phyloP scores from a whole-genome alignment of 2,329 filamentous ascomycete genomes.

The Penicillium sp. region DNA sequence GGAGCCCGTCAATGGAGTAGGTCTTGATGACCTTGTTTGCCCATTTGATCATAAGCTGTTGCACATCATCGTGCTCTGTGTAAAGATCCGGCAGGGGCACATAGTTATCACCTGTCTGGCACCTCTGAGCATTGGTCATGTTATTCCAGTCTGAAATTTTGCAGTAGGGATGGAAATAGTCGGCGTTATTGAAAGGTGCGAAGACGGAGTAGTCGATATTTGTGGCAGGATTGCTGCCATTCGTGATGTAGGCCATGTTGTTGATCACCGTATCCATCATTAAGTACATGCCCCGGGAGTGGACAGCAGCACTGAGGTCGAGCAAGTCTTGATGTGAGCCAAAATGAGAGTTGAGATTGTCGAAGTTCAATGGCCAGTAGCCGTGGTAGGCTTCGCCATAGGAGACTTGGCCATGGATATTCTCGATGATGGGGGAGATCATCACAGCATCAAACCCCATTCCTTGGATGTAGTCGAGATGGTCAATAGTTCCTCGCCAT shows the following conservation, averaged over 20 bases:
- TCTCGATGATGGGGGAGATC: slow-evolving; percentile 46
- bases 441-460: slow-evolving; percentile 53
- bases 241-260: slow-evolving; percentile 43
- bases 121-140: slow-evolving; percentile 22
- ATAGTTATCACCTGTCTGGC: slow-evolving; percentile 33
- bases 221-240: slow-evolving; percentile 27
- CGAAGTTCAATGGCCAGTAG: slow-evolving; percentile 52
- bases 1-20: slow-evolving; percentile 52
- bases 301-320: slow-evolving; percentile 47
- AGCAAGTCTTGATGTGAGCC: slow-evolving; percentile 50
- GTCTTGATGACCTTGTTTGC: slow-evolving; percentile 41
- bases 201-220: slow-evolving; percentile 27
- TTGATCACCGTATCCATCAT: slow-evolving; percentile 57
- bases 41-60: slow-evolving; percentile 43
- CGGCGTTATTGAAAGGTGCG: slow-evolving; percentile 29
- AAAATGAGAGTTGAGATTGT: slow-evolving; percentile 51
- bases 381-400: slow-evolving; percentile 52
- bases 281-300: slow-evolving; percentile 51
- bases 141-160: slow-evolving; percentile 37
- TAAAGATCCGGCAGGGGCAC: slow-evolving; percentile 51
- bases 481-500: slow-evolving; percentile 50
- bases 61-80: slow-evolving; percentile 45
- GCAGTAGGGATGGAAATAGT: slow-evolving; percentile 35
- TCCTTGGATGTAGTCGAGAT: slow-evolving; percentile 53
- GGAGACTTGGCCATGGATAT: slow-evolving; percentile 38